These are phyloP conservation scores for Leishmania major DNA, from an alignment of 208 protist genomes.

Conservation along the genomic window DNA sequence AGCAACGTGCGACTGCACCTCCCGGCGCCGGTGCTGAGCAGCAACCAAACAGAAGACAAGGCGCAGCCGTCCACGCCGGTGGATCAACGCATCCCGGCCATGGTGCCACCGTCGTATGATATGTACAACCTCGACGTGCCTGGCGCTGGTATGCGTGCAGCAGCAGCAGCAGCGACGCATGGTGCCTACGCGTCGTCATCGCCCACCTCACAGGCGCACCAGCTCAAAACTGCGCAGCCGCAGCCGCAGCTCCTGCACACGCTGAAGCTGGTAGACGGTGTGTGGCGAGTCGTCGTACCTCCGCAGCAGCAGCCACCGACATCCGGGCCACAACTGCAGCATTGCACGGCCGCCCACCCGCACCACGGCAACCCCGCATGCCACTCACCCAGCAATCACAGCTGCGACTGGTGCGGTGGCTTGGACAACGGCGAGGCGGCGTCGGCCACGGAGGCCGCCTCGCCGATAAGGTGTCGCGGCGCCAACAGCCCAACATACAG, in stretches of 20 bases:
- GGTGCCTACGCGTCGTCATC: neutral
- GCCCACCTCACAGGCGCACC: conserved; percentile 1
- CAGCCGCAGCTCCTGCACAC: neutral
- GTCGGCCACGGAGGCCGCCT: neutral
- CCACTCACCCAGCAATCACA: neutral
- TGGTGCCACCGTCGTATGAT: conserved; percentile 21
- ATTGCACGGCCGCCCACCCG: neutral
- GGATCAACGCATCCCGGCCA: conserved; percentile 28
- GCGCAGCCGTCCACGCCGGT: conserved; percentile 17
- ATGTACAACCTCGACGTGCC: conserved; percentile 16
- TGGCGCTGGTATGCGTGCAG: neutral
- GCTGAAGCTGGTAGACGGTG: neutral
- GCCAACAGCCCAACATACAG: neutral
- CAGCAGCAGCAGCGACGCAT: neutral
- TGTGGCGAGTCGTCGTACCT: neutral
- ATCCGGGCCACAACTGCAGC: neutral
- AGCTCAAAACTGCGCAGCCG: neutral
- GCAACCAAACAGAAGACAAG: neutral
- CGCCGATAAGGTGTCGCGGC: neutral
- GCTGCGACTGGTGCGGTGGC: neutral
- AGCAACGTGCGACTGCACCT: neutral
- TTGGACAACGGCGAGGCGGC: neutral
- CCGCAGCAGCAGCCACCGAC: neutral
- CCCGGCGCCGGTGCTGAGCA: neutral
- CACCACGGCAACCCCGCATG: neutral